Evolutionary conservation across 768 basidiomycete species (phyloP), one percentile per base, ranked within the genome.

Genomic region (Kwoniella mangroviensis): DNA sequence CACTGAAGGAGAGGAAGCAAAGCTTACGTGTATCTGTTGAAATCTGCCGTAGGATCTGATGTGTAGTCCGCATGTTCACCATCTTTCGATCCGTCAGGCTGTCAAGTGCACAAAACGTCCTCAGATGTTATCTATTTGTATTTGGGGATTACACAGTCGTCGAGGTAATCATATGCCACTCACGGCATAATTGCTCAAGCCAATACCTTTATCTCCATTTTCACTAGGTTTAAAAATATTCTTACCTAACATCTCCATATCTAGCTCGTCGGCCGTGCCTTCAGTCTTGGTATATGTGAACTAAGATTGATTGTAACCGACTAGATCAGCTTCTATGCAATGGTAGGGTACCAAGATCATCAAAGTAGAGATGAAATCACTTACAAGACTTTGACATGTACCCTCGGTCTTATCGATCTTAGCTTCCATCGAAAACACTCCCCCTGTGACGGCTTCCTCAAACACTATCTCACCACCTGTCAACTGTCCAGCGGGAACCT

Each of bases 1-100:
- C 9, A 34, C 13, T 49, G 45, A 17, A 49, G 45, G 45, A 49
- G 45, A 13, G 19, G 45, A 49, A 15, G 57, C 15, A 17, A 10
- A 21, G 15, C 63, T 54, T 19, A 64, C 63, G 40, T 43, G 22
- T 53, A 64, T 34, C 51, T 28, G 51, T 64, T 64, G 52, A 64
- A 62, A 24, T 49, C 61, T 4, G n/a, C 19, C 1, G 61, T 62
- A 21, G 61, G 61, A n/a, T 62, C 61, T 12, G 21, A 45, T 6
- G 61, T 41, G 45, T 45, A 62, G 3, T 10, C 43, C 7, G 61
- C 42, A 40, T 62, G 45, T 21, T 45, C 21, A 28, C 61, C 61
- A 11, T 43, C 45, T 49, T 62, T 62, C 3, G 61, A 9, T 45
- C 61, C 61, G 7, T 49, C 61, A 4, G 61, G 24, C 61, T 62